Conservation (phyloP, 2,329 filamentous ascomycete genomes). For the Camillea tinctor region DNA sequence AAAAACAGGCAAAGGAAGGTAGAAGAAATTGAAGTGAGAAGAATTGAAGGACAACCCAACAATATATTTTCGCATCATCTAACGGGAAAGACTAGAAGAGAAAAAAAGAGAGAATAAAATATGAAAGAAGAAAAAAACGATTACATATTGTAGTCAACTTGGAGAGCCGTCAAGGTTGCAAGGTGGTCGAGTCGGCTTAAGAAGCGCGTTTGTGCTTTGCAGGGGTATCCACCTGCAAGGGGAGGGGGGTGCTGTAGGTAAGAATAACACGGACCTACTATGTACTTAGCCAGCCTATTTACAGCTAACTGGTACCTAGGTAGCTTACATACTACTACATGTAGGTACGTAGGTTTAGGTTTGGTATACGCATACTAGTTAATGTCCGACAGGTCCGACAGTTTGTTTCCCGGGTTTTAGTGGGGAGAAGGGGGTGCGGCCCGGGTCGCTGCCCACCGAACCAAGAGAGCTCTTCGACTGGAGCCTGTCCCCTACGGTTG, state of each 20-base stretch:
- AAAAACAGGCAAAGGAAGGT: neutral
- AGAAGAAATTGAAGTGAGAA: neutral
- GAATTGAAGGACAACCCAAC: neutral
- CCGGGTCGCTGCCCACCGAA: too few relatives aligned
- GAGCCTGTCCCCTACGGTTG: too few relatives aligned
- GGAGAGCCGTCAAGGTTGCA: neutral
- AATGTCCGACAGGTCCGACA: neutral
- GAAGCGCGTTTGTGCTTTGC: neutral
- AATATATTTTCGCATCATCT: neutral
- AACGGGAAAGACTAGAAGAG: too few relatives aligned
- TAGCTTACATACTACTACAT: too few relatives aligned
- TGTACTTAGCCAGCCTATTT: too few relatives aligned
- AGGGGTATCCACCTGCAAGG: neutral
- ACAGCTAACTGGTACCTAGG: neutral
- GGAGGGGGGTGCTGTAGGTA: neutral
- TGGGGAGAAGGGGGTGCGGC: neutral
- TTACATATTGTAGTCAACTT: neutral
- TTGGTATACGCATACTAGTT: too few relatives aligned
- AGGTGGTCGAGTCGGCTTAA: neutral
- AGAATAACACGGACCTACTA: too few relatives aligned
- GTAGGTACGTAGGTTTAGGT: too few relatives aligned
- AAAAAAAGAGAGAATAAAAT: neutral
- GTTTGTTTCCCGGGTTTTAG: neutral
- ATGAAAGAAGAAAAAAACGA: neutral
- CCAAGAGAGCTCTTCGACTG: too few relatives aligned